These are phyloP conservation scores for Pholiota molesta DNA, from an alignment of 768 basidiomycete genomes.

Conservation along the genomic window DNA sequence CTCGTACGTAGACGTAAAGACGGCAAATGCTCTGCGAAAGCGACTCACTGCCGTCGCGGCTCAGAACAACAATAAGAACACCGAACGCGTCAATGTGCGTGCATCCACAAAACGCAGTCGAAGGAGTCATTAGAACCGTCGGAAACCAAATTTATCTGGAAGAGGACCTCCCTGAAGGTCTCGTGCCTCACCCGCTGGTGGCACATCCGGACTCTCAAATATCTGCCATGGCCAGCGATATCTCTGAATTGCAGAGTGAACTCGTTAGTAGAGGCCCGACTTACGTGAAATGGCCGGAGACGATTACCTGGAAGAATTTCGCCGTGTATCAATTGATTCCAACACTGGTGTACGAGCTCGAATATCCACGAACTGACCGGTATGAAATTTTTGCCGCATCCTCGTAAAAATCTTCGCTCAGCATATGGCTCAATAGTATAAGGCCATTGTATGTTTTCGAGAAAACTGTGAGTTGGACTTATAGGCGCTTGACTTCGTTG, in stretches of 20 bases:
- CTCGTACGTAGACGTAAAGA: slow-evolving; percentile 56
- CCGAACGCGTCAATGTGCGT: slow-evolving; percentile 13
- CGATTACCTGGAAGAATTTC: slow-evolving; percentile 82
- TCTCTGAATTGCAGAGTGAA: slow-evolving; percentile 76
- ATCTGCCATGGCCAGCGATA: slow-evolving; percentile 70
- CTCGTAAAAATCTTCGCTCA: neutral
- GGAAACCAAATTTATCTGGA: slow-evolving; percentile 14
- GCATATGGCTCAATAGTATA: slow-evolving; percentile 40
- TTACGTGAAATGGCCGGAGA: slow-evolving; percentile 79
- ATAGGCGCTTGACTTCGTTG: slow-evolving; percentile 30
- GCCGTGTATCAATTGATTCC: slow-evolving; percentile 86
- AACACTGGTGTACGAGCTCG: slow-evolving; percentile 93
- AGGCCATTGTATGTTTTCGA: slow-evolving; percentile 85
- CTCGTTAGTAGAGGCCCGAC: slow-evolving; percentile 72
- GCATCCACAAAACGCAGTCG: slow-evolving; percentile 16
- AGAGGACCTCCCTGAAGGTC: slow-evolving; percentile 19
- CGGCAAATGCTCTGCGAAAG: slow-evolving; percentile 56
- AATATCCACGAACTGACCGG: slow-evolving; percentile 91
- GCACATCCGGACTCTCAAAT: slow-evolving; percentile 71
- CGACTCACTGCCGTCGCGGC: slow-evolving; percentile 51
- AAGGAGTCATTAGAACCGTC: slow-evolving; percentile 6
- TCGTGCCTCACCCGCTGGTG: slow-evolving; percentile 49
- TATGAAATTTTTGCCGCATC: slow-evolving; percentile 33
- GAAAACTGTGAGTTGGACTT: slow-evolving; percentile 54
- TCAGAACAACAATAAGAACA: slow-evolving; percentile 16